Conservation (phyloP, 2,329 filamentous ascomycete genomes). For the Penicillium sclerotiorum region DNA sequence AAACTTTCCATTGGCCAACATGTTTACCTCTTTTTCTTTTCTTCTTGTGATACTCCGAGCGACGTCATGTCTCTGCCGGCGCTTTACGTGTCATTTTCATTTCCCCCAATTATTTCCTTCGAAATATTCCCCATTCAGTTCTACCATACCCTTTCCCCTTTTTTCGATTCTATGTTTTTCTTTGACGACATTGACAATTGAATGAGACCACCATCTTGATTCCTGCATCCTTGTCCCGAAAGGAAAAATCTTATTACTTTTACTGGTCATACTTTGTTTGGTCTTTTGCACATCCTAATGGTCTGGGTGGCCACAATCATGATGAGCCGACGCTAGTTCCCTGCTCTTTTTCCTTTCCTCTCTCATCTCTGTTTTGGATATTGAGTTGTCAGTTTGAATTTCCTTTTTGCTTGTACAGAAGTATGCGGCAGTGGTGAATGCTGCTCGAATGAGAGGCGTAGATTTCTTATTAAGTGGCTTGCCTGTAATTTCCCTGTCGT, state of each 20-base stretch:
- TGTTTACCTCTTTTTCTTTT: constrained; percentile 18
- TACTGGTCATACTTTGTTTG: constrained; percentile 22
- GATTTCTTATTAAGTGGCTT: constrained; percentile 9
- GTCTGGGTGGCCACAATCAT: constrained; percentile 22
- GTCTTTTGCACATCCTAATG: constrained; percentile 23
- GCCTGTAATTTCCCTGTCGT: not conserved
- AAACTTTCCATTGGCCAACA: constrained; percentile 27
- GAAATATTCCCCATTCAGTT: constrained; percentile 42
- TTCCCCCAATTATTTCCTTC: constrained; percentile 26
- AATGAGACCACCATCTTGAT: constrained; percentile 24
- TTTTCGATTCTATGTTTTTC: constrained; percentile 12
- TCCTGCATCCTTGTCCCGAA: constrained; percentile 11
- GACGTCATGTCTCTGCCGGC: constrained; percentile 6
- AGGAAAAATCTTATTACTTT: constrained; percentile 15
- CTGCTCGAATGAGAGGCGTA: constrained; percentile 26
- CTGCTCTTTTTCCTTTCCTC: constrained; percentile 9
- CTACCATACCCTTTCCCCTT: constrained; percentile 20
- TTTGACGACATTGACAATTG: constrained; percentile 24
- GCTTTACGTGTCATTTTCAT: constrained; percentile 21
- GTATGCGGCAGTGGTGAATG: constrained; percentile 10
- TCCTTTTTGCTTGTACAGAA: constrained; percentile 23
- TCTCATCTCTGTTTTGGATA: not conserved
- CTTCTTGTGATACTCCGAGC: constrained; percentile 27
- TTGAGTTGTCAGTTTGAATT: constrained; percentile 1
- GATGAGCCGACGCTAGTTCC: constrained; percentile 20